Base-by-base conservation (phyloP, 768 basidiomycete species). In the Pluteus cervinus region DNA sequence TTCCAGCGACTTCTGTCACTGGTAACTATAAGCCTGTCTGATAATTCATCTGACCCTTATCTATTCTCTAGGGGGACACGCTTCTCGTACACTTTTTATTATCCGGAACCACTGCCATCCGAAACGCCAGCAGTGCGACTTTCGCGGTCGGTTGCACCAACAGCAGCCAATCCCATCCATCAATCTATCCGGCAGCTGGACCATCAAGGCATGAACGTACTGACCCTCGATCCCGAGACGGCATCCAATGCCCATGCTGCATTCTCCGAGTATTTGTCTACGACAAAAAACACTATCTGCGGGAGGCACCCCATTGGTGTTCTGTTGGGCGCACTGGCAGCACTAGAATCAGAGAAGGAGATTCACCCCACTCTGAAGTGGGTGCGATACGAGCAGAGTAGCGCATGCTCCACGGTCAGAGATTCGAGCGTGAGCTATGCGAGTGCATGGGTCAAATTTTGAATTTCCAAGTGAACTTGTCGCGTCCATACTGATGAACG, bases 1-100 rank as follows among this genome's bases (percentile, higher is more conserved):
- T 36, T 97, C 93, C 4, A 89, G 86, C 41, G 96, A 99, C 58
- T 99, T 99, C 56, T 98, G 96, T 54, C 96, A 99, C 57, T 99
- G 96, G 93, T 92, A 38, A 44, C 75, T 46, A 22, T 14, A 12
- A 28, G 4, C 5, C 24, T 21, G 4, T 36, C 38, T 37, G 29
- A 24, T 38, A n/a, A 17, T n/a, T 25, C 10, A 7, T n/a, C n/a
- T n/a, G n/a, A n/a, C n/a, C n/a, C n/a, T n/a, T n/a, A n/a, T n/a
- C 33, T 23, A 16, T 36, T 39, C n/a, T 22, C 30, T 18, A 89
- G 88, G 90, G 91, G 91, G 8, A 69, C 70, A 5, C 75, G 89
- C 30, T 96, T 91, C 56, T 76, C 75, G 10, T 94, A 92, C 61
- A 93, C 90, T 1, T 79, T 77, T 56, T 94, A 93, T 61, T 88